Percentiles rank a stretch among this genome's conserved stretches.
phyloP scores from a whole-genome alignment of 1,139 yeast genomes.

The Geotrichum aggregatum region DNA sequence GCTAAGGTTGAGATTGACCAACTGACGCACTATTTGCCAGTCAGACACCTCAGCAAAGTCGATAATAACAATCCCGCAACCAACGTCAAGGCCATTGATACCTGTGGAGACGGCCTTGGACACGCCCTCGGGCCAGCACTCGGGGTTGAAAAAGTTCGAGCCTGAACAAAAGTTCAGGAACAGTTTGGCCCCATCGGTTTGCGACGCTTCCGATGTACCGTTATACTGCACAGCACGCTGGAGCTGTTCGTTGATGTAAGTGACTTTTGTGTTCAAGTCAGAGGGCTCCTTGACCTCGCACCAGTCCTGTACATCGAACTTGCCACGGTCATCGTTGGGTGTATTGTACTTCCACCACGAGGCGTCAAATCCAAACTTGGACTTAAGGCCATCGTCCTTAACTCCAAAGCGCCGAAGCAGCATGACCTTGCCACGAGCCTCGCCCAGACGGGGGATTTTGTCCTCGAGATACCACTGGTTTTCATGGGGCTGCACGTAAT shows the following conservation, averaged over 20 bases:
- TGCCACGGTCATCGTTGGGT: slow-evolving; percentile 60
- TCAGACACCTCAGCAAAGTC: slow-evolving; percentile 63
- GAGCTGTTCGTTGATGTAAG: slow-evolving; percentile 55
- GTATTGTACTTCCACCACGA: slow-evolving; percentile 65
- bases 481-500: slow-evolving; percentile 49
- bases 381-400: slow-evolving; percentile 44
- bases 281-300: slow-evolving; percentile 56
- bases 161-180: slow-evolving; percentile 74
- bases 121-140: slow-evolving; percentile 71
- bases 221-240: slow-evolving; percentile 50
- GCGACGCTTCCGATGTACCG: slow-evolving; percentile 33
- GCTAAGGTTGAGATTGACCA: slow-evolving; percentile 53
- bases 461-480: slow-evolving; percentile 60
- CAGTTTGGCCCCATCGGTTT: slow-evolving; percentile 48
- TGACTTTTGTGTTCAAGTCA: slow-evolving; percentile 55
- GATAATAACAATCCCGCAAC: slow-evolving; percentile 56
- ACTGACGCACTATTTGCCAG: slow-evolving; percentile 54
- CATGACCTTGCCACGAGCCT: slow-evolving; percentile 62
- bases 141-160: slow-evolving; percentile 64
- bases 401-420: slow-evolving; percentile 71
- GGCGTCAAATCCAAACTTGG: slow-evolving; percentile 61
- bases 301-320: slow-evolving; percentile 67
- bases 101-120: slow-evolving; percentile 49
- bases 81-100: slow-evolving; percentile 51
- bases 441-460: slow-evolving; percentile 55